These are phyloP conservation scores for Scutellaria barbata DNA, from an alignment of 257 asterid species.

Conservation along the genomic window DNA sequence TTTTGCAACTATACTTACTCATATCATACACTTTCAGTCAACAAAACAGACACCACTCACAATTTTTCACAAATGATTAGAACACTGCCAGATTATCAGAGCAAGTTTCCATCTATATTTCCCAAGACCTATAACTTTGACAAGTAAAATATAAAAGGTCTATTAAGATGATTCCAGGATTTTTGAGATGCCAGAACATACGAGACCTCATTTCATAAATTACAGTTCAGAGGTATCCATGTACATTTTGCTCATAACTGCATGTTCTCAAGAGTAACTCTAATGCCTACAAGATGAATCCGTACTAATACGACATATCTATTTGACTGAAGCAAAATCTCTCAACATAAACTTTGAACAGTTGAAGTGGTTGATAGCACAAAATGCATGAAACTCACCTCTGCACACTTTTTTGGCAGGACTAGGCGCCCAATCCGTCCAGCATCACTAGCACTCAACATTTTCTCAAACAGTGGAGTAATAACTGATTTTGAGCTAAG, in stretches of 20 bases:
- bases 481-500: constrained; percentile 70
- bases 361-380: constrained; percentile 21
- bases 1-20: constrained; percentile 15
- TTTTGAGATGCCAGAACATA: constrained; percentile 24
- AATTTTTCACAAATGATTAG: constrained; percentile 2
- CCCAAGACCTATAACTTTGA: constrained; percentile 15
- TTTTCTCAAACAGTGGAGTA: constrained; percentile 91
- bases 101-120: constrained; percentile 9
- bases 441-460: constrained; percentile 95
- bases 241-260: constrained; percentile 18
- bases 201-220: constrained; percentile 24
- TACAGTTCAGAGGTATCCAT: background rate
- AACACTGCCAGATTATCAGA: background rate
- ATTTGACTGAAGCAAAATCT: constrained; percentile 18
- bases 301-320: background rate
- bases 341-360: constrained; percentile 14
- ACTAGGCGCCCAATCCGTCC: constrained; percentile 92
- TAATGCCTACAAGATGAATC: constrained; percentile 18
- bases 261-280: constrained; percentile 29
- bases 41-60: background rate
- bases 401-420: constrained; percentile 95
- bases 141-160: constrained; percentile 1
- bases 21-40: constrained; percentile 7
- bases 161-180: constrained; percentile 14
- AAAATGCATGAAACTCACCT: constrained; percentile 60